A percentile compares a stretch with the other conserved stretches of the same genome.
Evolutionary conservation across 2,329 filamentous ascomycete species (phyloP).

Genomic region (Mycogone perniciosa): DNA sequence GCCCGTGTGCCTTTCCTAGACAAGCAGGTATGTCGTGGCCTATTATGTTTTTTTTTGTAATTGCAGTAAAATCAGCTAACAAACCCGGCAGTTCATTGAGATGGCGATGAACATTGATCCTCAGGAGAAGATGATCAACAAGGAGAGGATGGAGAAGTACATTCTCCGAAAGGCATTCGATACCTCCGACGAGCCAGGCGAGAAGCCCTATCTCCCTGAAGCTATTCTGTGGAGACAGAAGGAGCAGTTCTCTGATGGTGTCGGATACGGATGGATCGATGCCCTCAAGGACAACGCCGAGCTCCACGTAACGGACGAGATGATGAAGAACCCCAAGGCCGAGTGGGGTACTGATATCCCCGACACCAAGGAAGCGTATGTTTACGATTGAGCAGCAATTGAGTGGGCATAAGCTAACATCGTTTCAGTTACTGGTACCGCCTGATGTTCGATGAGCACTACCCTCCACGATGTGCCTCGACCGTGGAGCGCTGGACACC

Average conservation of each 20-base stretch:
- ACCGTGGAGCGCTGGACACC: slow-evolving; percentile 97
- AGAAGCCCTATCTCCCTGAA: slow-evolving; percentile 84
- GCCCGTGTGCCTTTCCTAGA: slow-evolving; percentile 97
- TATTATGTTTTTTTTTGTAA: background rate
- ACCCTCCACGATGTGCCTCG: slow-evolving; percentile 81
- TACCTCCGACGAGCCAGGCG: slow-evolving; percentile 75
- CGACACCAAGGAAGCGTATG: slow-evolving; percentile 91
- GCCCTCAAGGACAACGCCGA: slow-evolving; percentile 92
- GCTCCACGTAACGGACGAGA: slow-evolving; percentile 84
- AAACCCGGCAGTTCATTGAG: slow-evolving; percentile 66
- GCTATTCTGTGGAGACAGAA: slow-evolving; percentile 98
- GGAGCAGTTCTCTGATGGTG: slow-evolving; percentile 98
- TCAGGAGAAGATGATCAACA: slow-evolving; percentile 89
- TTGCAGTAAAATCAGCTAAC: background rate
- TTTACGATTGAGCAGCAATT: background rate
- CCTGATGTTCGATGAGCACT: slow-evolving; percentile 97
- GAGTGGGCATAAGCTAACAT: slow-evolving; percentile 20
- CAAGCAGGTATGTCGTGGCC: slow-evolving; percentile 54
- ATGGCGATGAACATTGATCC: slow-evolving; percentile 91
- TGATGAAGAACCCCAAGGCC: slow-evolving; percentile 96
- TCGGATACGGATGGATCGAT: slow-evolving; percentile 99
- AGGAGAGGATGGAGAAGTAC: slow-evolving; percentile 90
- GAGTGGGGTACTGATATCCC: slow-evolving; percentile 93
- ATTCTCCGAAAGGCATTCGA: slow-evolving; percentile 97
- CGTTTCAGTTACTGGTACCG: slow-evolving; percentile 82